Percentiles rank a stretch among this genome's conserved stretches.
Conservation (phyloP, 2,329 filamentous ascomycete genomes). For the Hyphodiscus sp. region DNA sequence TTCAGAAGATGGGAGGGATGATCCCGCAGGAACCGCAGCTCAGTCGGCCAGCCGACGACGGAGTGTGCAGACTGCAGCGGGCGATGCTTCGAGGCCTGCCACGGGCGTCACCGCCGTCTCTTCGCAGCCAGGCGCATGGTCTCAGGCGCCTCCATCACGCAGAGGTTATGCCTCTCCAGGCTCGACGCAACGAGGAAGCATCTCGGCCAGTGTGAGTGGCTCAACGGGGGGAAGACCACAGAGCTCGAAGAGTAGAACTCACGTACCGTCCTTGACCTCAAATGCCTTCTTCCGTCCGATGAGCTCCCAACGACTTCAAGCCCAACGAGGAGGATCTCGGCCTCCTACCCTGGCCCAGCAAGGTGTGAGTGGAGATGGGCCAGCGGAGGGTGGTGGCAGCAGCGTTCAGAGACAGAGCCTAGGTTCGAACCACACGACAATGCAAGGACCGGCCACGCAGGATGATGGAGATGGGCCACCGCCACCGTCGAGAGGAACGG, state of each 20-base stretch:
- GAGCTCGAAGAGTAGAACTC: conserved; percentile 70
- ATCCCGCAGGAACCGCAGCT: conserved; percentile 30
- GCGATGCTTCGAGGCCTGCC: conserved; percentile 44
- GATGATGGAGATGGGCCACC: conserved; percentile 48
- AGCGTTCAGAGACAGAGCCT: conserved; percentile 52
- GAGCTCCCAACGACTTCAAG: conserved; percentile 92
- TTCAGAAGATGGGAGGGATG: conserved; percentile 44
- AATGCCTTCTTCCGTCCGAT: conserved; percentile 94
- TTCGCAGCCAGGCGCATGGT: conserved; percentile 41
- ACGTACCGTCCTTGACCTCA: conserved; percentile 82
- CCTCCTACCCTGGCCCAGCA: conserved; percentile 32
- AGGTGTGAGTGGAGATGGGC: conserved; percentile 35
- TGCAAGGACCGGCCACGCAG: conserved; percentile 21
- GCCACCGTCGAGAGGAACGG: conserved; percentile 71
- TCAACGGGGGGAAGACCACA: conserved; percentile 46
- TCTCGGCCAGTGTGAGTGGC: conserved; percentile 33
- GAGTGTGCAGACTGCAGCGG: conserved; percentile 35
- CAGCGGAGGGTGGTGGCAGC: conserved; percentile 37
- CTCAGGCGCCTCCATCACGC: conserved; percentile 50
- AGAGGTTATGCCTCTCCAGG: conserved; percentile 32
- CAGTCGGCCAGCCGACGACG: conserved; percentile 31
- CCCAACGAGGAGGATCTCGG: conserved; percentile 63
- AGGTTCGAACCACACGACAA: conserved; percentile 39
- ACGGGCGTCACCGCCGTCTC: conserved; percentile 48
- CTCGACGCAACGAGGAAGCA: conserved; percentile 14